Evolutionary conservation across 257 asterid genomes (phyloP).

Genomic region (Asclepias syriaca): DNA sequence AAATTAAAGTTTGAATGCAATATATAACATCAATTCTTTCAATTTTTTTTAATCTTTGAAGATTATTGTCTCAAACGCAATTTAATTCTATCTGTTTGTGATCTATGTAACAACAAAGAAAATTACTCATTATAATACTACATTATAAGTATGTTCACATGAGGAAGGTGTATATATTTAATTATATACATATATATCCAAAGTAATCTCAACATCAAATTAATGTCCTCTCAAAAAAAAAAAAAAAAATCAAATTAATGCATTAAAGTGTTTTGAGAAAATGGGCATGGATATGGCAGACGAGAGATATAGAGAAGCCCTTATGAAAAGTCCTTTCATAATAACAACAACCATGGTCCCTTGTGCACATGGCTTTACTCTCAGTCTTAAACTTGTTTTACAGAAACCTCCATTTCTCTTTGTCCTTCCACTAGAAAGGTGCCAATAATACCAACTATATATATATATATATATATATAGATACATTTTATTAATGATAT

Average conservation of each 20-base stretch:
- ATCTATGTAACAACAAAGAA: no score
- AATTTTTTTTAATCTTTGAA: no score
- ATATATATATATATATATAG: not conserved
- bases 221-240: no score
- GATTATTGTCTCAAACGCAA: no score
- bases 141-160: not conserved
- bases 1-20: no score
- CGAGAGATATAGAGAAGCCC: not conserved
- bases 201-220: slow-evolving; percentile 3
- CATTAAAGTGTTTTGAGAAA: not conserved
- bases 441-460: not conserved
- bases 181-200: not conserved
- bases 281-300: not conserved
- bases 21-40: no score
- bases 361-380: slow-evolving; percentile 2
- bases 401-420: not conserved
- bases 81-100: no score
- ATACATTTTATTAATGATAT: not conserved
- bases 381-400: not conserved
- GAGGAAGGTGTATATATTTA: no score
- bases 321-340: not conserved
- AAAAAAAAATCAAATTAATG: not conserved
- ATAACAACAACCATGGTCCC: slow-evolving; percentile 6
- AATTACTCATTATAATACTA: no score
- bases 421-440: not conserved